phyloP scores from a whole-genome alignment of 805 yeast genomes.

The Candida oleophila region DNA sequence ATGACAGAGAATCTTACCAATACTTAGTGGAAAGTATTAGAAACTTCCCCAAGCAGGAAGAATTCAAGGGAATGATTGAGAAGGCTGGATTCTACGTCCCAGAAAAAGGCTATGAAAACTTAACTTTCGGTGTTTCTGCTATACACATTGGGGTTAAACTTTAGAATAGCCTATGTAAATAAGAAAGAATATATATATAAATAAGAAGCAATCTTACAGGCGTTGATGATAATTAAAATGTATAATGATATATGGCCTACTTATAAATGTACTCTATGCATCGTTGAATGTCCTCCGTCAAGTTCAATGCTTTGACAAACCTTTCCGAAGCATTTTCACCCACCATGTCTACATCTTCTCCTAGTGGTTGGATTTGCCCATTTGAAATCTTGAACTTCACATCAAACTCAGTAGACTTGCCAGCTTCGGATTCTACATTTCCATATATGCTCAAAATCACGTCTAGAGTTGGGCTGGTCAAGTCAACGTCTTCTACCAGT shows the following conservation, averaged over 20 bases:
- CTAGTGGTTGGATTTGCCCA: conserved; percentile 19
- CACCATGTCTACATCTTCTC: conserved; percentile 19
- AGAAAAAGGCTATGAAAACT: conserved; percentile 88
- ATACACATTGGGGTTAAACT: conserved; percentile 93
- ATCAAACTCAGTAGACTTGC: conserved; percentile 8
- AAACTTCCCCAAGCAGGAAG: conserved; percentile 89
- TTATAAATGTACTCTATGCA: conserved; percentile 16
- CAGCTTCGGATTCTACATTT: background rate
- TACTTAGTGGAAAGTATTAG: conserved; percentile 93
- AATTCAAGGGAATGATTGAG: conserved; percentile 86
- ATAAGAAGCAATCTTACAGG: background rate
- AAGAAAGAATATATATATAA: conserved; percentile 3
- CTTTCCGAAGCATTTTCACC: conserved; percentile 12
- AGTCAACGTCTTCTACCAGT: conserved; percentile 22
- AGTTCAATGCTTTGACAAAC: conserved; percentile 25
- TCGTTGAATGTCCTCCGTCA: conserved; percentile 31
- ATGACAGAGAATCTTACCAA: conserved; percentile 94
- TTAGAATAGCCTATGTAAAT: conserved; percentile 28
- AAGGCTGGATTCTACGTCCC: conserved; percentile 89
- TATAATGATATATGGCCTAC: background rate
- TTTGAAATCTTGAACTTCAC: conserved; percentile 27
- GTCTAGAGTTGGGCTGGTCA: conserved; percentile 3
- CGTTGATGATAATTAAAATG: background rate
- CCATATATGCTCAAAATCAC: conserved; percentile 1
- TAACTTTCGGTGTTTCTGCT: conserved; percentile 93